phyloP scores from a whole-genome alignment of 1,284 basidiomycete species.

The Anthracocystis walkeri region DNA sequence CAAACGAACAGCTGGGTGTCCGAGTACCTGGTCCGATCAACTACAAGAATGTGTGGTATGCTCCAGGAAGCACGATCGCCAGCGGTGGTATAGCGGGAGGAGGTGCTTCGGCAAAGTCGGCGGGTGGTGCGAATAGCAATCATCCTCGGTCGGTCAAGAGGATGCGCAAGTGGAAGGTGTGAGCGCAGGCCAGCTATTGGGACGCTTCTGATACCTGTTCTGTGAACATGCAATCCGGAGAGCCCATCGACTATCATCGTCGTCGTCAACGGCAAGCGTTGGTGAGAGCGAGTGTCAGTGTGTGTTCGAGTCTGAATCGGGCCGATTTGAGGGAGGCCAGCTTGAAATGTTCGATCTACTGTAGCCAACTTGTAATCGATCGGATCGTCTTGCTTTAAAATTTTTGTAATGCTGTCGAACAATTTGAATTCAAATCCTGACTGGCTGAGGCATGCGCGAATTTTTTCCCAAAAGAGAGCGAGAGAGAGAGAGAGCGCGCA shows the following conservation, averaged over 20 bases:
- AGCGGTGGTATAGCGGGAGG: conserved; percentile 35
- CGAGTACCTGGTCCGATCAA: conserved; percentile 51
- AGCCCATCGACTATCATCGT: neutral
- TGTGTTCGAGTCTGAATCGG: too few species aligned
- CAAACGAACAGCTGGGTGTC: conserved; percentile 25
- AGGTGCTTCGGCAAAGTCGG: conserved; percentile 13
- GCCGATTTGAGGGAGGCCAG: too few species aligned
- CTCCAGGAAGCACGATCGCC: conserved; percentile 42
- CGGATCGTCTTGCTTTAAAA: too few species aligned
- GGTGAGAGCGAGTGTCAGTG: too few species aligned
- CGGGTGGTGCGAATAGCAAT: conserved; percentile 9
- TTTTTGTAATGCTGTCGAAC: too few species aligned
- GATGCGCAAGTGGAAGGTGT: conserved; percentile 52
- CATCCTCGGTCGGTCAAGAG: conserved; percentile 39
- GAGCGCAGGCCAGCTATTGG: neutral
- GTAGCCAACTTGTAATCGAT: too few species aligned
- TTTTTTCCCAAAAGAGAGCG: too few species aligned
- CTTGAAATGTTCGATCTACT: too few species aligned
- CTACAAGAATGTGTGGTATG: conserved; percentile 60
- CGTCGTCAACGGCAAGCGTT: neutral
- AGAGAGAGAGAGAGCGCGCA: too few species aligned
- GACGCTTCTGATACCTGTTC: neutral
- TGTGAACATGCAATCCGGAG: too few species aligned
- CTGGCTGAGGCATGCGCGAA: too few species aligned
- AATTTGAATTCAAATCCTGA: too few species aligned